These are phyloP conservation scores for Cicer pinnatifidum DNA, from an alignment of 306 rosid genomes.

Conservation along the genomic window DNA sequence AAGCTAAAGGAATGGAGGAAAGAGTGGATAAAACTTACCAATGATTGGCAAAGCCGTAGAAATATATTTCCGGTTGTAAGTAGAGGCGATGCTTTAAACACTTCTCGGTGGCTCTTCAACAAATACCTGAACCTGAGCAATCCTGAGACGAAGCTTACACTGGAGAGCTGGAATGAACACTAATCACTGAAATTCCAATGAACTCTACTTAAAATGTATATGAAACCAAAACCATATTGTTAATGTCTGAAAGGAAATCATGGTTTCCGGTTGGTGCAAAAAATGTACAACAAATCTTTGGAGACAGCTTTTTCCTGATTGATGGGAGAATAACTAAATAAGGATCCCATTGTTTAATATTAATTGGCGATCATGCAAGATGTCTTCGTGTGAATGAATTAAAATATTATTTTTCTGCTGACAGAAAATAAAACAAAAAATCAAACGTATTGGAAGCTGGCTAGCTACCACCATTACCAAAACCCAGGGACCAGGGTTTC, in stretches of 20 bases:
- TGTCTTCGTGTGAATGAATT: slow-evolving; percentile 2
- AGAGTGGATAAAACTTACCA: slow-evolving; percentile 89
- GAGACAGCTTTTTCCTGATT: slow-evolving; percentile 5
- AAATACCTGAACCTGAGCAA: slow-evolving; percentile 60
- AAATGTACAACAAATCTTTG: background rate
- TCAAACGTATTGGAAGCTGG: background rate
- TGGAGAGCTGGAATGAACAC: background rate
- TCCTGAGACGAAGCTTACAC: slow-evolving; percentile 38
- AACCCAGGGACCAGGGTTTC: background rate
- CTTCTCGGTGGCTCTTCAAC: slow-evolving; percentile 62
- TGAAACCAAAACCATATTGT: slow-evolving; percentile 30
- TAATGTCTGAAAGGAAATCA: slow-evolving; percentile 21
- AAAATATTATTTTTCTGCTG: background rate
- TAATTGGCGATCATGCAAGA: background rate
- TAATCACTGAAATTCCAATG: slow-evolving; percentile 26
- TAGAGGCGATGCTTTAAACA: slow-evolving; percentile 66
- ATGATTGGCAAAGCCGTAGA: slow-evolving; percentile 77
- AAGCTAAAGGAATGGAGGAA: slow-evolving; percentile 72
- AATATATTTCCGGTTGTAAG: slow-evolving; percentile 56
- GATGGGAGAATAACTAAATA: slow-evolving; percentile 12
- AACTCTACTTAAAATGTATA: slow-evolving; percentile 5
- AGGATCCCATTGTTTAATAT: background rate
- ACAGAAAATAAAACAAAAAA: background rate
- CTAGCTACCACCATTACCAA: slow-evolving; percentile 9
- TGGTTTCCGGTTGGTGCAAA: slow-evolving; percentile 28